These are phyloP conservation scores for Beauveria caledonica DNA, from an alignment of 2,329 filamentous ascomycete genomes.

Conservation along the genomic window DNA sequence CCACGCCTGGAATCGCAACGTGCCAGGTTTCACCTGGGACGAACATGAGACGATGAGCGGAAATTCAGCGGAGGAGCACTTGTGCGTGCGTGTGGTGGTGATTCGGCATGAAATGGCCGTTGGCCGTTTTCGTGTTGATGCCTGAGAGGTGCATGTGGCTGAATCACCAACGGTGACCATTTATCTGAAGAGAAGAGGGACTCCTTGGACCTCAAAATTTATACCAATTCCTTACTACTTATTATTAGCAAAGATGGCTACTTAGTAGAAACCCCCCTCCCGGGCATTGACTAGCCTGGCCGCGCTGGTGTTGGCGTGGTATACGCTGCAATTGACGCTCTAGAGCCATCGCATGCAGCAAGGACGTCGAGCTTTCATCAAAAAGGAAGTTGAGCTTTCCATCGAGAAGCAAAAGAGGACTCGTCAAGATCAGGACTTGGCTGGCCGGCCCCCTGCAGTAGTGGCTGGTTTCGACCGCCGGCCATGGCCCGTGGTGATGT, in stretches of 20 bases:
- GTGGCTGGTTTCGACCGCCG: neutral
- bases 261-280: too few relatives aligned
- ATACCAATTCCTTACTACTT: too few relatives aligned
- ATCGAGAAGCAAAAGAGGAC: neutral
- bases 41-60: constrained; percentile 1
- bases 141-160: neutral
- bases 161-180: neutral
- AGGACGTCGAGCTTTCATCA: too few relatives aligned
- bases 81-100: too few relatives aligned
- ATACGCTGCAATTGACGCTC: too few relatives aligned
- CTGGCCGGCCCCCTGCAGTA: neutral
- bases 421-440: neutral
- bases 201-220: too few relatives aligned
- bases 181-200: neutral
- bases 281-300: too few relatives aligned
- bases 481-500: neutral
- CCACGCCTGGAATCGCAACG: neutral
- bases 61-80: neutral
- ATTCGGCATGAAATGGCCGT: neutral
- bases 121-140: neutral
- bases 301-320: too few relatives aligned
- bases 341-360: too few relatives aligned
- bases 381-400: too few relatives aligned
- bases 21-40: constrained; percentile 1
- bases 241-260: too few relatives aligned